Base-by-base conservation (phyloP, 768 basidiomycete genomes). In the Cyathus striatus region DNA sequence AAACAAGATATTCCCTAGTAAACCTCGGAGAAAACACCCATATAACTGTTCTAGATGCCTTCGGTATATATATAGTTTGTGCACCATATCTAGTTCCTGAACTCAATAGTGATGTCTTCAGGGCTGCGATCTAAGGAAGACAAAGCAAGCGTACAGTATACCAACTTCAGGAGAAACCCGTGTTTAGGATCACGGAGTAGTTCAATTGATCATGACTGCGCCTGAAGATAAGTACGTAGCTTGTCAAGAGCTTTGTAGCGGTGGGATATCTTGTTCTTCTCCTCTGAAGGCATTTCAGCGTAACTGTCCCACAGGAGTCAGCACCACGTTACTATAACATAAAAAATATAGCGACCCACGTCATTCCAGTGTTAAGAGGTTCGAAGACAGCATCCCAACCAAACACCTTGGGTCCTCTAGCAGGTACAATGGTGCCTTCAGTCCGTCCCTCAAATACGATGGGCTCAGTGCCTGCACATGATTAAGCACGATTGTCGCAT, bases 371-470 rank as follows among this genome's bases (percentile, higher is more conserved):
- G 7, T 78, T 84, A 38, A 78, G 70, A 0, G 87, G 88, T 57
- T 92, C 78, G 56, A 95, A 96, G 6, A 87, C 65, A 0, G 91
- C 72, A 62, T 95, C 91, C 92, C 93, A 97, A 18, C 95, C 95
- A 56, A 97, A 97, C 10, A 75, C 63, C 22, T 71, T 65, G 0
- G 81, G 75, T 0, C 95, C 95, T 34, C 94, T 65, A 1, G 94
- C 75, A 20, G 81, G 80, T 2, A 99, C 95, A 48, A 98, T 93
- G n/a, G 62, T 73, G 2, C 95, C 95, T 20, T 90, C 81, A 1
- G 93, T 96, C 9, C 78, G 72, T 0, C 95, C 95, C 55, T 96
- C 94, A 40, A 75, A 75, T 21, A 75, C 61, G 38, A 93, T 67
- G 0, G 91, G 90, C 45, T 90, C 83, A 2, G 76, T 62, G 4